Evolutionary conservation across 805 yeast species (phyloP).

Genomic region (Nadsonia fulvescens): DNA sequence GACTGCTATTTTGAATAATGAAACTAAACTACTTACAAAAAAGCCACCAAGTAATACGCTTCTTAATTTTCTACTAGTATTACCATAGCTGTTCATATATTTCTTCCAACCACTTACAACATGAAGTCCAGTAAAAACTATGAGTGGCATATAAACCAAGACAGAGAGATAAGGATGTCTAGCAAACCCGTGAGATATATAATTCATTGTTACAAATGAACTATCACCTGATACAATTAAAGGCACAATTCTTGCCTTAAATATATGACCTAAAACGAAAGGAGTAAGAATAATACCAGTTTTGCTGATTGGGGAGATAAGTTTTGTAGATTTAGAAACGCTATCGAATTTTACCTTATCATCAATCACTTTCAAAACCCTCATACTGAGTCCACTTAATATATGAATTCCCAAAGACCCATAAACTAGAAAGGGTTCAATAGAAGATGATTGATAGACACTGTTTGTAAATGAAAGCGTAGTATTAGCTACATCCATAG

Average conservation of each 20-base stretch:
- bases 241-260: slow-evolving; percentile 32
- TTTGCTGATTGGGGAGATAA: slow-evolving; percentile 36
- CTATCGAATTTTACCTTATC: slow-evolving; percentile 14
- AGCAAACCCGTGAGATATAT: slow-evolving; percentile 25
- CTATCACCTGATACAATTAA: slow-evolving; percentile 42
- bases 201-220: slow-evolving; percentile 32
- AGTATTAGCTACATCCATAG: slow-evolving; percentile 29
- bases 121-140: slow-evolving; percentile 3
- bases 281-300: slow-evolving; percentile 41
- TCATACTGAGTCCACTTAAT: slow-evolving; percentile 28
- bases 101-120: slow-evolving; percentile 3
- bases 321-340: slow-evolving; percentile 10
- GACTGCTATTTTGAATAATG: slow-evolving; percentile 1
- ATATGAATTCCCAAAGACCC: slow-evolving; percentile 33
- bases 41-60: slow-evolving; percentile 1
- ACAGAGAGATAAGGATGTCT: slow-evolving; percentile 12
- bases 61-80: slow-evolving; percentile 2
- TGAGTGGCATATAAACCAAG: slow-evolving; percentile 3
- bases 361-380: slow-evolving; percentile 22
- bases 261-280: slow-evolving; percentile 27
- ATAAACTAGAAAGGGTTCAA: slow-evolving; percentile 29
- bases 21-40: slow-evolving; percentile 1
- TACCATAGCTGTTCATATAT: slow-evolving; percentile 1
- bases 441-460: slow-evolving; percentile 33
- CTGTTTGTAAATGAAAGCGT: slow-evolving; percentile 40